phyloP scores from a whole-genome alignment of 371 early-diverging fungal species.

The Cokeromyces recurvatus region DNA sequence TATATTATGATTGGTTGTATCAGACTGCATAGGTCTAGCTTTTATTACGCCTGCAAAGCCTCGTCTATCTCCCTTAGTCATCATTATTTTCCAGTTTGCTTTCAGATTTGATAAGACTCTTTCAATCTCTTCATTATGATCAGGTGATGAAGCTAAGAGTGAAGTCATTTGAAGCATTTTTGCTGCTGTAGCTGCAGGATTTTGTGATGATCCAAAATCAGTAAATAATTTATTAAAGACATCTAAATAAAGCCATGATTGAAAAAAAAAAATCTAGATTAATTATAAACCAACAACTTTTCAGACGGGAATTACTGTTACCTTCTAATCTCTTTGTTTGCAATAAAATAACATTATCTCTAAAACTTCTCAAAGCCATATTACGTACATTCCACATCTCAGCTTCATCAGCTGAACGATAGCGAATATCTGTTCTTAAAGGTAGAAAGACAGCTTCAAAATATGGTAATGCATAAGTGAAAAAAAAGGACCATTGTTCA shows the following conservation, averaged over 20 bases:
- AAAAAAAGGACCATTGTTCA: conserved; percentile 83
- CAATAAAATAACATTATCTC: conserved; percentile 68
- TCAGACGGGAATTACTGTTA: no score
- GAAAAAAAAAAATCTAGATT: no score
- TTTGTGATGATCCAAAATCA: conserved; percentile 66
- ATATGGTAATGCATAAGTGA: conserved; percentile 80
- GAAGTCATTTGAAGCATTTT: conserved; percentile 79
- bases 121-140: conserved; percentile 54
- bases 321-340: conserved; percentile 67
- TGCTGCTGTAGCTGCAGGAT: conserved; percentile 65
- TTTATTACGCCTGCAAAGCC: conserved; percentile 58
- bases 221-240: conserved; percentile 64
- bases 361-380: conserved; percentile 64
- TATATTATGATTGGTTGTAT: conserved; percentile 9
- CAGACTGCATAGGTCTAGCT: no score
- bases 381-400: conserved; percentile 59
- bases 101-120: conserved; percentile 50
- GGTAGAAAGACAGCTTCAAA: conserved; percentile 86
- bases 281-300: not conserved
- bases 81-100: conserved; percentile 61
- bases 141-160: conserved; percentile 55
- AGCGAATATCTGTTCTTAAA: conserved; percentile 51
- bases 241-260: conserved; percentile 45
- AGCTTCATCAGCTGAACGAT: conserved; percentile 34
- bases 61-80: conserved; percentile 54